Conservation (phyloP, 2,329 filamentous ascomycete genomes). For the Talaromyces sp. region DNA sequence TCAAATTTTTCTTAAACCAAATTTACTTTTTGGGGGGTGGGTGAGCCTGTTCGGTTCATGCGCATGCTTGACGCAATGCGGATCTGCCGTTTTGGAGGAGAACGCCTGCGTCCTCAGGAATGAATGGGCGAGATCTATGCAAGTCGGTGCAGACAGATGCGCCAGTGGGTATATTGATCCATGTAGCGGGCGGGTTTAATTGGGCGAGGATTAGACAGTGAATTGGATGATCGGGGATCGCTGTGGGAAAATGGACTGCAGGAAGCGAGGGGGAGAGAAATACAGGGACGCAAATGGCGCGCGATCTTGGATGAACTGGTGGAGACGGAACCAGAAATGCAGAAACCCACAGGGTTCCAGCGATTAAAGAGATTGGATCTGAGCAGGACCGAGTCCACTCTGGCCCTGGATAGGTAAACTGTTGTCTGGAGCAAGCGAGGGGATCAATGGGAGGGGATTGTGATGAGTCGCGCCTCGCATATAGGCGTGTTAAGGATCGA, state of each 20-base stretch:
- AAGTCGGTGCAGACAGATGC: slow-evolving; percentile 9
- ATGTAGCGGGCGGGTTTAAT: slow-evolving; percentile 12
- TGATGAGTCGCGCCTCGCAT: slow-evolving; percentile 12
- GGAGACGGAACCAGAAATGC: not conserved
- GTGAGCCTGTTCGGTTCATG: slow-evolving; percentile 12
- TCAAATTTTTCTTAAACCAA: not conserved
- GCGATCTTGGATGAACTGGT: slow-evolving; percentile 1
- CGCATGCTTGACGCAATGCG: slow-evolving; percentile 31
- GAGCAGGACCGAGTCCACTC: not conserved
- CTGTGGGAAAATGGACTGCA: slow-evolving; percentile 12
- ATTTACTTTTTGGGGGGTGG: not conserved
- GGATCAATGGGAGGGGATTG: slow-evolving; percentile 9
- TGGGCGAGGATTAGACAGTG: slow-evolving; percentile 18
- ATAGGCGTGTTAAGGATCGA: not conserved
- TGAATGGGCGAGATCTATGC: slow-evolving; percentile 10
- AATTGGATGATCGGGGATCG: slow-evolving; percentile 17
- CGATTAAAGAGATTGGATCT: not conserved
- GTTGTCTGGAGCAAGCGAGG: slow-evolving; percentile 7
- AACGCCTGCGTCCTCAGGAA: slow-evolving; percentile 21
- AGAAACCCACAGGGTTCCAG: slow-evolving; percentile 1
- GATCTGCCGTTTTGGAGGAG: slow-evolving; percentile 23
- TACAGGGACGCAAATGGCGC: slow-evolving; percentile 5
- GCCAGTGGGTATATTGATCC: slow-evolving; percentile 20
- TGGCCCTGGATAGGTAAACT: not conserved
- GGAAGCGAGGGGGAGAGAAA: slow-evolving; percentile 27